Evolutionary conservation across 2,329 filamentous ascomycete genomes (phyloP), one percentile per base, ranked within the genome.

Genomic region (Trichoderma harzianum): DNA sequence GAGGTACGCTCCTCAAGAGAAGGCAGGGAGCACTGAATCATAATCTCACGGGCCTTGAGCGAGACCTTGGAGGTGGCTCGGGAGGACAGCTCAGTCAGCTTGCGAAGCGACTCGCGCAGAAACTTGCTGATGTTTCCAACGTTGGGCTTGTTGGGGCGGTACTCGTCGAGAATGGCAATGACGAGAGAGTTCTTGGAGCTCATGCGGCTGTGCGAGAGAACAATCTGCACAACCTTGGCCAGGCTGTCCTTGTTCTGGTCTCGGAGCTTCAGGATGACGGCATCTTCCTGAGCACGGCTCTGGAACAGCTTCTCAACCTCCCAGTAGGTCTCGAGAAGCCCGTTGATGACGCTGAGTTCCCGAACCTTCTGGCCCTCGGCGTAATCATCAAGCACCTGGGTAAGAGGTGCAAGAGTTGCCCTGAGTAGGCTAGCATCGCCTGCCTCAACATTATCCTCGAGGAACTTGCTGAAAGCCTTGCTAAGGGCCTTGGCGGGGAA

Each of bases 171-270:
- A 71, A 99, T 94, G 60, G 95, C 95, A 63, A 98, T 85, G 66
- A 98, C 86, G 65, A 99, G 88, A 77, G 96, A 95, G 84, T 96
- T 98, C 91, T 99, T 99, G 73, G 94, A 90, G 76, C 90, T 92
- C 71, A 98, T 93, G 74, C 93, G 92, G 82, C 94, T 96, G 86
- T 99, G 96, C 0, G 96, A 98, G 30, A 99, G 89, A 5, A 97
- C 95, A 24, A 89, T 95, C 79, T 96, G 91, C 21, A 98, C 91
- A 73, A 98, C 93, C 80, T 91, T 92, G 77, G 86, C 81, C 75
- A 97, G 92, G 79, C 97, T 93, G 39, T 98, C 96, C 86, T 95
- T 98, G 87, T 99, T 92, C 84, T 97, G 93, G 76, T 99, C 96
- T 86, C 96, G 92, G 18, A 99, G 92, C 81, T 92, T 93, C 68